Evolutionary conservation across 768 basidiomycete species (phyloP).

Genomic region (Mycena kentingensis): DNA sequence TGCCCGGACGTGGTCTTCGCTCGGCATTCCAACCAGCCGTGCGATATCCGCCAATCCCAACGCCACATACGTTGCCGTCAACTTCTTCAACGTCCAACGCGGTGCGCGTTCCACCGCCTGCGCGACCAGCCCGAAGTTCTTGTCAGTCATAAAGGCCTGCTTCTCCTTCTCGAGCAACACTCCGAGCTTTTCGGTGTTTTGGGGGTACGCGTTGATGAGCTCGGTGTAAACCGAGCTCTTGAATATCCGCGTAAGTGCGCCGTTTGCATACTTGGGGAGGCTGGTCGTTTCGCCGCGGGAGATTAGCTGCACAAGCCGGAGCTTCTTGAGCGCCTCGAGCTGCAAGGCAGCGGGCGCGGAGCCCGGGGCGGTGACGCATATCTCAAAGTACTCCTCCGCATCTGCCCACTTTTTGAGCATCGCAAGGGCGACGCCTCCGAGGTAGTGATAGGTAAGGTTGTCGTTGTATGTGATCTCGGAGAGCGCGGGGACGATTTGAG

Average conservation of each 20-base stretch:
- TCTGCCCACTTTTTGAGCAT: slow-evolving; percentile 66
- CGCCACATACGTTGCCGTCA: slow-evolving; percentile 82
- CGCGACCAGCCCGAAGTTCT: slow-evolving; percentile 67
- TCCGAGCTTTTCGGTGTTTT: slow-evolving; percentile 46
- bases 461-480: slow-evolving; percentile 77
- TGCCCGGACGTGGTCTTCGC: slow-evolving; percentile 54
- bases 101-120: slow-evolving; percentile 72
- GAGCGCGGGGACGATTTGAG: slow-evolving; percentile 57
- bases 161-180: slow-evolving; percentile 57
- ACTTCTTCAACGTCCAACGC: slow-evolving; percentile 75
- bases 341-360: slow-evolving; percentile 66
- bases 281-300: slow-evolving; percentile 67
- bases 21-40: slow-evolving; percentile 50
- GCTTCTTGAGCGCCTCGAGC: slow-evolving; percentile 85
- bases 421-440: slow-evolving; percentile 69
- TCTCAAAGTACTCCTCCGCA: slow-evolving; percentile 80
- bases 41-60: slow-evolving; percentile 75
- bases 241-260: slow-evolving; percentile 56
- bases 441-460: slow-evolving; percentile 83
- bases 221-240: slow-evolving; percentile 67
- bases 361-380: slow-evolving; percentile 67
- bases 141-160: slow-evolving; percentile 57
- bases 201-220: slow-evolving; percentile 69
- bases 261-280: slow-evolving; percentile 76
- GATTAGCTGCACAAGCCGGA: slow-evolving; percentile 77